Evolutionary conservation across 2,329 filamentous ascomycete genomes (phyloP), one percentile per base, ranked within the genome.

Genomic region (Pestalotiopsis sp.): DNA sequence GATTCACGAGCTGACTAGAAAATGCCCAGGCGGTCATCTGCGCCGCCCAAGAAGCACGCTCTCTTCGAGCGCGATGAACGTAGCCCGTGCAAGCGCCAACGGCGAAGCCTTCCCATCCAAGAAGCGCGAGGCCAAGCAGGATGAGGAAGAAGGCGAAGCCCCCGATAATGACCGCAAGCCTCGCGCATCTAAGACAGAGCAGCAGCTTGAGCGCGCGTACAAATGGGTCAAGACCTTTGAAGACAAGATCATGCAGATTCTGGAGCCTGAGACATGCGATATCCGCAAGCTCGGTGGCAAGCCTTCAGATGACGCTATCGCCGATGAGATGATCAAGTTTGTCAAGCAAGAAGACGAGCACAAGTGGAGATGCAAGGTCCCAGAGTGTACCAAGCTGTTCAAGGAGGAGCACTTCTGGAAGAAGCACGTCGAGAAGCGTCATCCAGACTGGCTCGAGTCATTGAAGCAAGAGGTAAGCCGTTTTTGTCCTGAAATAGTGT

Each of bases 161-260:
- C 89, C 91, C 6, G 85, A 88, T 48, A 77, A 77, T 5, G 92
- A 96, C 69, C 92, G 92, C 75, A 94, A 93, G 74, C 90, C 91
- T 70, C 87, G 89, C 67, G 90, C 86, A 26, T 89, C 86, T 64
- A 97, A 97, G 82, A 89, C 90, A 4, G 94, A 97, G 75, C 94
- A 97, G 78, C 96, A 98, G 77, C 88, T 98, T 14, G 92, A 97
- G 75, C 91, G 94, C 67, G 96, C 96, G 0, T 98, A 94, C 82
- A 99, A 98, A 76, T 99, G 97, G 96, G 97, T 99, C 69, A 97
- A 92, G 83, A 98, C 96, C 0, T 99, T 97, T 75, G 96, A 99
- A 77, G 96, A 99, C 76, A 99, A 99, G 82, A 87, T 99, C 64
- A 84, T 93, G 77, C 94, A 98, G 78, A 92, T 98, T 60, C 85